Base-by-base conservation (phyloP, 2,329 filamentous ascomycete species). In the Botrytis sinoallii region DNA sequence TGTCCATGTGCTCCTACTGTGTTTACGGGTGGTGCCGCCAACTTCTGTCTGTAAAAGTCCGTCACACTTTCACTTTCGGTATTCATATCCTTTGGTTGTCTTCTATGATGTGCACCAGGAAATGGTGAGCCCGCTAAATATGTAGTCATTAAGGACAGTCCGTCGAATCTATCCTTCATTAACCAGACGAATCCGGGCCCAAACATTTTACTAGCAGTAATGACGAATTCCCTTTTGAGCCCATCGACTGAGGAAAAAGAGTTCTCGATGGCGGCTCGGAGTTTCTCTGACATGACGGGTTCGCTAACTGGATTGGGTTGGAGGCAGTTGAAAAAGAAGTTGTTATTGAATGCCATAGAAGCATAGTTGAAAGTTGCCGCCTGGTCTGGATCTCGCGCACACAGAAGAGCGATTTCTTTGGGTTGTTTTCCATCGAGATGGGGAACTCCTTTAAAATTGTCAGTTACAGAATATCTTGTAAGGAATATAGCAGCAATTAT, bases 181-280 rank as follows among this genome's bases (percentile, higher is more conserved):
- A 99, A 91, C 96, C 96, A 99, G 81, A 98, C 92, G 84, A 97
- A 98, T 77, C 96, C 96, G 0, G 95, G 95, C 72, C 95, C 96
- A 85, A 99, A 98, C 94, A 98, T 98, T 84, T 90, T 88, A 77
- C 89, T 87, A 74, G 95, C 95, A 59, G 92, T 97, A 77, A 91
- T 86, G 80, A 96, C 83, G 83, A 99, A 90, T 82, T 96, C 93
- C 78, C 87, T 87, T 81, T 90, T 90, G 74, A 99, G 89, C 44
- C 92, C 95, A 77, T 97, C 92, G 79, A 97, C 85, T 79, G 91
- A 94, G 81, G 92, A 92, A 85, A 97, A 98, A 79, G 90, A 90
- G 77, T 85, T 84, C 79, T 88, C 85, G 78, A 98, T 89, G 73
- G 88, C 86, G 74, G 81, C 77, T 79, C 85, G 83, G 75, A 97